phyloP scores from a whole-genome alignment of 2,329 filamentous ascomycete species.

The Cercospora nicotianae region DNA sequence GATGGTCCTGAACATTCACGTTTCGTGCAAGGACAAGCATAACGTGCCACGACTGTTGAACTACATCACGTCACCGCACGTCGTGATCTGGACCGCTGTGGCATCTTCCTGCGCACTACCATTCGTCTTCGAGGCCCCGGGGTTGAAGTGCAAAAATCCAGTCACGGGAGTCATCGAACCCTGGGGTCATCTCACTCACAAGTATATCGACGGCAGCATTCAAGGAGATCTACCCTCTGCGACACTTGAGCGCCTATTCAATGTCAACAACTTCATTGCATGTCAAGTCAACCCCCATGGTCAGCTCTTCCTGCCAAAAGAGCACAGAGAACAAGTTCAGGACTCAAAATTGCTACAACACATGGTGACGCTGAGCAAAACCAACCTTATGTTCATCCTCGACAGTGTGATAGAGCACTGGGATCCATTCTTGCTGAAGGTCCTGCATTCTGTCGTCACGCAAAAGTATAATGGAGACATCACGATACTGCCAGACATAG shows the following conservation, averaged over 20 bases:
- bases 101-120: conserved; percentile 95
- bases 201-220: conserved; percentile 92
- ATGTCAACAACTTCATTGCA: conserved; percentile 97
- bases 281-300: conserved; percentile 96
- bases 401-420: conserved; percentile 23
- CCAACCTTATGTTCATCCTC: conserved; percentile 21
- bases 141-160: conserved; percentile 81
- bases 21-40: conserved; percentile 83
- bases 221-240: conserved; percentile 93
- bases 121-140: conserved; percentile 75
- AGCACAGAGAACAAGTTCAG: conserved; percentile 60
- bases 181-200: conserved; percentile 83
- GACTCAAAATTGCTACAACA: conserved; percentile 34
- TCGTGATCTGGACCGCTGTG: conserved; percentile 94
- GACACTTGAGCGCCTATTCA: conserved; percentile 89
- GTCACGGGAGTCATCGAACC: conserved; percentile 69
- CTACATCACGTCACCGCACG: conserved; percentile 89
- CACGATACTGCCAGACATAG: conserved; percentile 82
- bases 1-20: conserved; percentile 88
- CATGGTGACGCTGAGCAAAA: conserved; percentile 22
- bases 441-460: conserved; percentile 70
- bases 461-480: conserved; percentile 95
- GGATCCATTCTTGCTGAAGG: conserved; percentile 41
- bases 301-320: conserved; percentile 67
- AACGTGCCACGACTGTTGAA: conserved; percentile 86